Evolutionary conservation across 768 basidiomycete species (phyloP), one percentile per base, ranked within the genome.

Genomic region (Amanita molliuscula): DNA sequence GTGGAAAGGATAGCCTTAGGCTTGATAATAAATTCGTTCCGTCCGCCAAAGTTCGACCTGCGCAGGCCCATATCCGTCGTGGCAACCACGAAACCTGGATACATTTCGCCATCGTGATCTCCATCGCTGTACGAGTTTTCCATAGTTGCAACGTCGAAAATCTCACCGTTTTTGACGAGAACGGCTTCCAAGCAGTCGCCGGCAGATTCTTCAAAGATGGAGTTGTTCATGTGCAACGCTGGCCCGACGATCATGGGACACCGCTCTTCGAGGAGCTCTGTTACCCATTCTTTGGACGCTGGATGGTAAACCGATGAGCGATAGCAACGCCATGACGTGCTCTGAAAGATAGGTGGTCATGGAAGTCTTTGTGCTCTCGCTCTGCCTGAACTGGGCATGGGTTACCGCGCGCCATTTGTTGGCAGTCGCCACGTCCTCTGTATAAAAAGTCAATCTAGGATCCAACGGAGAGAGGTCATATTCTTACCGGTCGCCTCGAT

Each of bases 401-500:
- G 66, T 67, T 7, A 60, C 59, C 1, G 61, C 44, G 18, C 60
- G 58, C 65, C 65, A 67, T 34, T 54, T 53, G 9, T 55, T 50
- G 15, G 63, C 60, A 34, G 51, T 37, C 8, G 42, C 52, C 33
- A 47, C 44, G 36, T 58, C 57, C 46, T 58, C 58, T 58, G 21
- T 9, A 21, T 5, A 16, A 13, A 43, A 37, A 23, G 18, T 48
- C 40, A 18, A 38, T 45, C 15, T 40, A 25, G 36, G 48, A 21
- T 20, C 23, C 13, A 26, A 34, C 20, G 5, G 11, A 40, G 31
- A 10, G 10, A n/a, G 16, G 36, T 7, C 11, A 11, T 5, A 13
- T 11, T 58, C 63, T 56, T 50, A 69, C 70, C 65, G 56, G 62
- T 60, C 28, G 66, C 67, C 35, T 62, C 58, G 26, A 73, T 67